Conservation (phyloP, 495 filamentous ascomycete species). For the Lasiosphaeria miniovina region DNA sequence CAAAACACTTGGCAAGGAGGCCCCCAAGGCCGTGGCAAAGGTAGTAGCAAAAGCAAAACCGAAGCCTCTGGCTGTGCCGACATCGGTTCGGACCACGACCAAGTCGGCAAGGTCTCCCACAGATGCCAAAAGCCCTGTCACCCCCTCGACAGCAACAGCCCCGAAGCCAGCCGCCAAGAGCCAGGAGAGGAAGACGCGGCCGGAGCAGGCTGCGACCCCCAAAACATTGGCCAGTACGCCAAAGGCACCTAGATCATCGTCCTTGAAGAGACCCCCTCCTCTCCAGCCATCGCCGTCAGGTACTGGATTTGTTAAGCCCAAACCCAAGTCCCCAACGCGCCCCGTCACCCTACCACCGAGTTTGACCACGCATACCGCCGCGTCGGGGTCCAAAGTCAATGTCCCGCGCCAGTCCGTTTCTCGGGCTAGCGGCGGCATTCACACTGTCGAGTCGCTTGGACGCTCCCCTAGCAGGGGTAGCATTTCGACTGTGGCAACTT, state of each 20-base stretch:
- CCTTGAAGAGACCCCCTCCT: constrained; percentile 34
- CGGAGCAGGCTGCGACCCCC: constrained; percentile 30
- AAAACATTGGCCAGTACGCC: constrained; percentile 24
- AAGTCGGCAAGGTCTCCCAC: constrained; percentile 40
- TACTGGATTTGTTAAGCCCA: constrained; percentile 54
- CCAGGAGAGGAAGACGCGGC: constrained; percentile 28
- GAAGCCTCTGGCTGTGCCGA: constrained; percentile 27
- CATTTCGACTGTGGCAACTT: constrained; percentile 28
- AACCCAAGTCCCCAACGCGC: constrained; percentile 62
- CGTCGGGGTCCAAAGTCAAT: constrained; percentile 56
- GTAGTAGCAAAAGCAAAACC: constrained; percentile 27
- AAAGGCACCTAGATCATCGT: constrained; percentile 27
- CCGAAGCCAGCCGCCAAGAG: constrained; percentile 28
- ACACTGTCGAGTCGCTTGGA: constrained; percentile 26
- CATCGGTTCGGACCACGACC: constrained; percentile 35
- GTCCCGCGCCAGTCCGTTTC: constrained; percentile 37
- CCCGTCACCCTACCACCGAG: constrained; percentile 60
- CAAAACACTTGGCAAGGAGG: constrained; percentile 10
- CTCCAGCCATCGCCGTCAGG: constrained; percentile 33
- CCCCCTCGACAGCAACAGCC: constrained; percentile 22
- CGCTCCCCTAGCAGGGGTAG: constrained; percentile 48
- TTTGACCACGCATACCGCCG: constrained; percentile 59
- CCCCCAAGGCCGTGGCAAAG: constrained; percentile 31
- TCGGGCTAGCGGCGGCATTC: constrained; percentile 32
- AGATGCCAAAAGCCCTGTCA: constrained; percentile 29